A percentile compares a stretch with the other conserved stretches of the same genome.
These are phyloP conservation scores for Ceratocystis smalleyi DNA, from an alignment of 2,329 filamentous ascomycete species.

Conservation along the genomic window DNA sequence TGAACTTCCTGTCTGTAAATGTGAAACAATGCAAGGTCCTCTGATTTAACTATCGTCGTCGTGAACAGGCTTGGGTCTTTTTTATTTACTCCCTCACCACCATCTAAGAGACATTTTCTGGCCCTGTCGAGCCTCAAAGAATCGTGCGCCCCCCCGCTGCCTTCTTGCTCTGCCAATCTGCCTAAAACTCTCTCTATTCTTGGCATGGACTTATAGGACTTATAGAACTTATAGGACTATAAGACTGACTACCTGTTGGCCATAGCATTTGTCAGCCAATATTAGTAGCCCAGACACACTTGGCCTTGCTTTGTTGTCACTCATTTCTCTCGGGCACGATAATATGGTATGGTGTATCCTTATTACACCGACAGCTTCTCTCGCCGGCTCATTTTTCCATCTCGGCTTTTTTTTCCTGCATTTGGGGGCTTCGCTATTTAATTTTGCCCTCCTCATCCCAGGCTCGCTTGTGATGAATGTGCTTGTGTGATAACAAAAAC, in stretches of 20 bases:
- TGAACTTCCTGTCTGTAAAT: conserved; percentile 1
- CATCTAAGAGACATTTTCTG: background rate
- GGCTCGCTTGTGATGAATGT: background rate
- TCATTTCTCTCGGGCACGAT: background rate
- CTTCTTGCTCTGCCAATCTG: background rate
- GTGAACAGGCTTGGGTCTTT: background rate
- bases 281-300: background rate
- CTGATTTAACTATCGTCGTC: background rate
- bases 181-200: background rate
- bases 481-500: background rate
- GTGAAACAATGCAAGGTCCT: background rate
- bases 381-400: background rate
- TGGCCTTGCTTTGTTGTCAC: background rate
- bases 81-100: background rate
- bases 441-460: background rate
- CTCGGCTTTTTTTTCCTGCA: background rate
- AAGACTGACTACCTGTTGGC: background rate
- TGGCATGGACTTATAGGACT: background rate
- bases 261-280: background rate
- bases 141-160: background rate
- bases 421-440: background rate
- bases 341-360: background rate
- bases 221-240: background rate
- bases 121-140: background rate
- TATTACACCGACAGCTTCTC: background rate